These are phyloP conservation scores for Fennellomyces sp. DNA, from an alignment of 371 early-diverging fungal genomes.

Conservation along the genomic window DNA sequence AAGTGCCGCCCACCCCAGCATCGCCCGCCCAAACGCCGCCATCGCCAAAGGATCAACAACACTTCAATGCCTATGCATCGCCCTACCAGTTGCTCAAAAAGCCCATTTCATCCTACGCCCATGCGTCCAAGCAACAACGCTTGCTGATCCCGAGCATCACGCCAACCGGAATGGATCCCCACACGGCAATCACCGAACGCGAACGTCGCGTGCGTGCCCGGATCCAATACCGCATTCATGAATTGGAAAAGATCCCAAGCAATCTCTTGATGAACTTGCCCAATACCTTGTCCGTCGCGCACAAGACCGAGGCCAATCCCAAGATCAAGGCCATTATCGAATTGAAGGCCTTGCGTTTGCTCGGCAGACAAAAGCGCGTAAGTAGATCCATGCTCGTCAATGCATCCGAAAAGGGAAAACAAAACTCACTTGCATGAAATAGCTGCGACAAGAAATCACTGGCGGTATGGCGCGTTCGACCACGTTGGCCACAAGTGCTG, in stretches of 20 bases:
- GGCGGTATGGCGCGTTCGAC: constrained; percentile 69
- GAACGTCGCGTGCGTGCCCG: constrained; percentile 71
- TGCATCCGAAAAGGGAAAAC: not conserved
- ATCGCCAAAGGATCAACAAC: constrained; percentile 5
- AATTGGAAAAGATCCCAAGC: constrained; percentile 67
- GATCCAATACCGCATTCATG: constrained; percentile 76
- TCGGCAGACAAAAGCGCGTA: constrained; percentile 75
- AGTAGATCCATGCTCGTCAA: not conserved
- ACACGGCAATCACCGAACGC: constrained; percentile 74
- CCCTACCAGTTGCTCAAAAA: constrained; percentile 59
- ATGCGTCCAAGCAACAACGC: constrained; percentile 74
- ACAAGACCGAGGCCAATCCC: not conserved
- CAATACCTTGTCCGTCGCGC: constrained; percentile 50
- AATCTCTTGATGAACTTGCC: constrained; percentile 25
- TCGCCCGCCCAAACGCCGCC: not conserved
- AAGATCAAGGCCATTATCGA: constrained; percentile 44
- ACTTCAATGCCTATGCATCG: constrained; percentile 43
- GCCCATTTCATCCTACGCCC: constrained; percentile 48
- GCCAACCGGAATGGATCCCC: constrained; percentile 81
- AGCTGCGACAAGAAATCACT: constrained; percentile 83
- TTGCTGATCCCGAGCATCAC: constrained; percentile 65
- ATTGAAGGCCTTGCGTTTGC: constrained; percentile 32
- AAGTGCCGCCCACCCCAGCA: not conserved
- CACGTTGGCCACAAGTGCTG: constrained; percentile 77
- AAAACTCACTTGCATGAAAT: constrained; percentile 33